A percentile compares a stretch with the other conserved stretches of the same genome.
Conservation (phyloP, 257 asterid species). For the Solanum pinnatisectum region DNA sequence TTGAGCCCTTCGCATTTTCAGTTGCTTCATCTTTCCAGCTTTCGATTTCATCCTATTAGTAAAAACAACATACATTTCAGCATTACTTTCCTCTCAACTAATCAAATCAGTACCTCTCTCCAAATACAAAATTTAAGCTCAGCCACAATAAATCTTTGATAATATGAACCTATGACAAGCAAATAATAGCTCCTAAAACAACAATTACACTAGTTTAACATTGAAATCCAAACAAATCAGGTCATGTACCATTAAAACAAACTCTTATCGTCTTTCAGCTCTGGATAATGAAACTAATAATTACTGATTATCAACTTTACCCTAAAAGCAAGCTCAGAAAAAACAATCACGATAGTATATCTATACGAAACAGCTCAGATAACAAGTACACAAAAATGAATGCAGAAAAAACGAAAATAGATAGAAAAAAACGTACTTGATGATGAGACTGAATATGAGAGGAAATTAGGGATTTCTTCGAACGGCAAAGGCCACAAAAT, state of each 20-base stretch:
- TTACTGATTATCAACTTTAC: background rate
- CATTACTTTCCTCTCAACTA: background rate
- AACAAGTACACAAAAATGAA: background rate
- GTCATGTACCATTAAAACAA: background rate
- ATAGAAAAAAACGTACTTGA: slow-evolving; percentile 26
- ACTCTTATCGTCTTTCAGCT: background rate
- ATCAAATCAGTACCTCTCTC: background rate
- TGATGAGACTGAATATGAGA: slow-evolving; percentile 56
- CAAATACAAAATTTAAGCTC: background rate
- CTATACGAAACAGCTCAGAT: background rate
- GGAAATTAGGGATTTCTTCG: slow-evolving; percentile 67
- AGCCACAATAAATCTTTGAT: background rate
- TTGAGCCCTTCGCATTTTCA: slow-evolving; percentile 21
- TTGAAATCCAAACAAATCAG: background rate
- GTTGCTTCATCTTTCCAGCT: slow-evolving; percentile 31
- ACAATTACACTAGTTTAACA: background rate
- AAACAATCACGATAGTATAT: background rate
- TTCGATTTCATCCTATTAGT: background rate
- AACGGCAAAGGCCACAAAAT: slow-evolving; percentile 80
- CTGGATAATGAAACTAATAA: background rate
- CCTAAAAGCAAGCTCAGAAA: background rate
- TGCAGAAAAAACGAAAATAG: background rate
- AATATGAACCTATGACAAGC: background rate
- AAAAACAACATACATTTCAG: background rate
- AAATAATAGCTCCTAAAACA: background rate